Conservation (phyloP, 208 protist genomes). For the Acanthamoeba royreba region DNA sequence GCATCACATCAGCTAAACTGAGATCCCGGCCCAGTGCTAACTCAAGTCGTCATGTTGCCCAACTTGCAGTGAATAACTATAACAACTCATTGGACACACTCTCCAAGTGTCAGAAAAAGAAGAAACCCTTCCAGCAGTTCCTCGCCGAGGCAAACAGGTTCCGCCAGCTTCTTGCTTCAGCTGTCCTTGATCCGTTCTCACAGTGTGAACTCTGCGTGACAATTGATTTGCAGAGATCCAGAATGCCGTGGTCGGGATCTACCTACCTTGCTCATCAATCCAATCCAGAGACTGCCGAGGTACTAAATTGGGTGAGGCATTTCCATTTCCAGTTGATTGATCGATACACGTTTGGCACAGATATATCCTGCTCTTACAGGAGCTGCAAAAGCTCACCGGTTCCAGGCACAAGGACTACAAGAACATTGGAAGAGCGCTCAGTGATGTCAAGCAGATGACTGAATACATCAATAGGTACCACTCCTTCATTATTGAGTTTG, state of each 20-base stretch:
- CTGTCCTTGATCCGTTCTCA: too few relatives aligned
- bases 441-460: constrained; percentile 17
- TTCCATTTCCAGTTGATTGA: too few relatives aligned
- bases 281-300: constrained; percentile 1
- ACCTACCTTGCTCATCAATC: neutral
- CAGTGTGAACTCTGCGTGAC: neutral
- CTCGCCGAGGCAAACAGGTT: neutral
- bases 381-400: neutral
- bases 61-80: neutral
- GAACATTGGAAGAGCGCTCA: neutral
- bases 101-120: neutral
- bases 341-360: too few relatives aligned
- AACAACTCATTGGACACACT: neutral
- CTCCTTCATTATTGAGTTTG: neutral
- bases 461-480: neutral
- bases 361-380: neutral
- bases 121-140: neutral
- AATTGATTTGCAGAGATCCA: neutral
- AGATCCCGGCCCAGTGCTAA: too few relatives aligned
- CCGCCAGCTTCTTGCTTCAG: neutral
- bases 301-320: too few relatives aligned
- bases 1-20: too few relatives aligned
- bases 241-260: neutral
- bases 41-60: neutral
- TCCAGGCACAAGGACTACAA: constrained; percentile 28